Conservation (phyloP, 768 basidiomycete genomes). For the Psilocybe tampanensis region DNA sequence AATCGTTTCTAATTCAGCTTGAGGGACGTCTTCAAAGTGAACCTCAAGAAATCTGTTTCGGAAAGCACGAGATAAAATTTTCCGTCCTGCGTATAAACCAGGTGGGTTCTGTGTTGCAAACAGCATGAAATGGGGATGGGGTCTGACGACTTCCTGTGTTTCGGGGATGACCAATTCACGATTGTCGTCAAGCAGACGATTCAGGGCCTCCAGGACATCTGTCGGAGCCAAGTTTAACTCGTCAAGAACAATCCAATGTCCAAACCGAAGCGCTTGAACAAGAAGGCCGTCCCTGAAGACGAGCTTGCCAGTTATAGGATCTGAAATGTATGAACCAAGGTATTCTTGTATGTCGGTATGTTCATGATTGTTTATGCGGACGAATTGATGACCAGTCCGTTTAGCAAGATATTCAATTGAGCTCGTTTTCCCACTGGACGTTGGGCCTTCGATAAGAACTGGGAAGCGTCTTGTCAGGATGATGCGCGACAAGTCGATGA, state of each 20-base stretch:
- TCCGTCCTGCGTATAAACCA: slow-evolving; percentile 92
- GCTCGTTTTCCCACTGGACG: slow-evolving; percentile 96
- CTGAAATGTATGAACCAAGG: slow-evolving; percentile 94
- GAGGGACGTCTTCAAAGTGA: slow-evolving; percentile 96
- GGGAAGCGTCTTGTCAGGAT: slow-evolving; percentile 88
- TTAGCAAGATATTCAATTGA: slow-evolving; percentile 94
- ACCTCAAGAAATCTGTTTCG: slow-evolving; percentile 97
- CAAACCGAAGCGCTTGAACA: slow-evolving; percentile 86
- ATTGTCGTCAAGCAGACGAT: slow-evolving; percentile 95
- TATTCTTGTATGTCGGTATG: slow-evolving; percentile 99
- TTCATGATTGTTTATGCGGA: slow-evolving; percentile 99
- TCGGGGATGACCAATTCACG: slow-evolving; percentile 95
- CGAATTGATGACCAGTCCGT: slow-evolving; percentile 91
- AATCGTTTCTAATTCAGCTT: slow-evolving; percentile 90
- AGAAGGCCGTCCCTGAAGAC: slow-evolving; percentile 94
- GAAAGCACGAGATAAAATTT: slow-evolving; percentile 93
- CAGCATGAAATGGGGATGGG: slow-evolving; percentile 96
- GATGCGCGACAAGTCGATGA: slow-evolving; percentile 93
- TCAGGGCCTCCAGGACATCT: slow-evolving; percentile 96
- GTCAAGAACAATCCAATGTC: slow-evolving; percentile 98
- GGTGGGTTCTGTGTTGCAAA: slow-evolving; percentile 99
- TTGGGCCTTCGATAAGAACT: slow-evolving; percentile 96
- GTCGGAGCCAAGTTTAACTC: slow-evolving; percentile 98
- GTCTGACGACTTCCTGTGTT: slow-evolving; percentile 91
- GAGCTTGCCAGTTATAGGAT: slow-evolving; percentile 89